A percentile compares a stretch with the other conserved stretches of the same genome.
Evolutionary conservation across 192 early-diverging fungal genomes (phyloP).

Genomic region (Piromyces sp.): DNA sequence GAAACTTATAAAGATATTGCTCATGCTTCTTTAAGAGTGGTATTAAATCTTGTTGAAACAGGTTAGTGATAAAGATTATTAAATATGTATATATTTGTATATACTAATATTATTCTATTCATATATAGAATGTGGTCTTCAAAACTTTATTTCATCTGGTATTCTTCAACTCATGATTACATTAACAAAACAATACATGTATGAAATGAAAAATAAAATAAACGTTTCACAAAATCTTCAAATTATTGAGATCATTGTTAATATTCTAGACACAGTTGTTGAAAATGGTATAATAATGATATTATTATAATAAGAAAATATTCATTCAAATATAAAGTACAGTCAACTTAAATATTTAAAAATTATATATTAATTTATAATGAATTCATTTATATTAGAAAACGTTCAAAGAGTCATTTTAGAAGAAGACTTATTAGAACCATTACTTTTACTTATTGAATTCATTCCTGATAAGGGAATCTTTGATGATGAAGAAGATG

Average conservation of each 20-base stretch:
- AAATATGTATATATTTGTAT: too few species aligned
- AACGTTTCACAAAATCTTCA: neutral
- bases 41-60: neutral
- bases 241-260: neutral
- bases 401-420: neutral
- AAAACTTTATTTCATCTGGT: neutral
- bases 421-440: neutral
- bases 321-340: too few species aligned
- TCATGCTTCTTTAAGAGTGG: neutral
- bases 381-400: neutral
- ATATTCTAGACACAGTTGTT: neutral
- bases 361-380: neutral
- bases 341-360: too few species aligned
- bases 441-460: neutral
- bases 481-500: neutral
- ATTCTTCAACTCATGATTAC: neutral
- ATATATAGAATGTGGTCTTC: neutral
- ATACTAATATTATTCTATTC: too few species aligned
- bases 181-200: neutral
- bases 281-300: neutral
- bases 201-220: neutral
- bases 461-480: neutral
- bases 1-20: neutral
- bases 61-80: neutral
- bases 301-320: too few species aligned